Conservation (phyloP, 1,284 basidiomycete genomes). For the Leccinum subfulvum region DNA sequence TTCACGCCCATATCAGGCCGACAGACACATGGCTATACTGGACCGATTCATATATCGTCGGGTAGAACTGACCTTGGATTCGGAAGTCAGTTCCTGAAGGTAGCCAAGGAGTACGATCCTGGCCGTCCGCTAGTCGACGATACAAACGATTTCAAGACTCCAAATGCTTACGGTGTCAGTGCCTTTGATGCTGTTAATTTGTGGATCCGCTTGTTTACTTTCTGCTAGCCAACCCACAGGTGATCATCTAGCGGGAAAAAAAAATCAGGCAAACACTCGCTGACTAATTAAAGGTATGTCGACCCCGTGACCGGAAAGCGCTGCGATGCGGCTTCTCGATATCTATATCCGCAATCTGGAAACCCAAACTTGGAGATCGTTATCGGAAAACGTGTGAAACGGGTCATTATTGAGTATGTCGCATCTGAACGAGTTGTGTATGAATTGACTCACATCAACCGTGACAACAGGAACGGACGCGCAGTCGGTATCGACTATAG, state of each 20-base stretch:
- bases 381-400: constrained; percentile 41
- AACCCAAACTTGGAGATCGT: constrained; percentile 45
- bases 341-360: constrained; percentile 50
- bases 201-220: neutral
- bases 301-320: constrained; percentile 50
- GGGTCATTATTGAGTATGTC: constrained; percentile 49
- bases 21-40: constrained; percentile 49
- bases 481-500: constrained; percentile 8
- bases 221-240: constrained; percentile 11
- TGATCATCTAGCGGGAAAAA: neutral
- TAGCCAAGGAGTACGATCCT: constrained; percentile 45
- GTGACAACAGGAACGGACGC: constrained; percentile 6
- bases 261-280: neutral
- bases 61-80: constrained; percentile 38
- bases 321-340: constrained; percentile 57
- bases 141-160: constrained; percentile 40
- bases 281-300: constrained; percentile 42
- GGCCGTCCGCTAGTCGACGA: constrained; percentile 41
- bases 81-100: constrained; percentile 46
- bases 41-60: constrained; percentile 52
- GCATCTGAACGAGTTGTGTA: neutral
- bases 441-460: neutral
- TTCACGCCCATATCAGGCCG: constrained; percentile 38
- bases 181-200: neutral
- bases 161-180: constrained; percentile 48